phyloP scores from a whole-genome alignment of 83 land plant genomes.

The Picea mariana region DNA sequence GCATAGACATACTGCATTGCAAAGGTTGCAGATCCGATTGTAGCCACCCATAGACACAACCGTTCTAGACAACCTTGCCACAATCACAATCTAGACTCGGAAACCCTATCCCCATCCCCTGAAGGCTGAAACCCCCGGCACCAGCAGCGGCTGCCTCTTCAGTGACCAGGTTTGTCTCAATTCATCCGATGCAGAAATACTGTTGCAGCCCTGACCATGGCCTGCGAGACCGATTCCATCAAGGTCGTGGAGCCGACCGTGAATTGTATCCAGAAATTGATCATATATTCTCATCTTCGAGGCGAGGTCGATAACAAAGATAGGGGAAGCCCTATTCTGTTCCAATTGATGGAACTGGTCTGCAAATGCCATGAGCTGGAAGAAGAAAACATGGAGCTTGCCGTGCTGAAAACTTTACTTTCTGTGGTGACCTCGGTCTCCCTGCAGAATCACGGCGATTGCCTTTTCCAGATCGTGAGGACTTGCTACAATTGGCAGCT shows the following conservation, averaged over 20 bases:
- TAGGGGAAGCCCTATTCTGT: neutral
- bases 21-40: too few relatives aligned
- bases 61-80: slow-evolving; percentile 66
- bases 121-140: slow-evolving; percentile 27
- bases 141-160: neutral
- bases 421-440: slow-evolving; percentile 69
- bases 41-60: slow-evolving; percentile 32
- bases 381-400: too few relatives aligned
- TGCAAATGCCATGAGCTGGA: slow-evolving; percentile 36
- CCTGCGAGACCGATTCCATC: slow-evolving; percentile 61
- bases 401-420: slow-evolving; percentile 14
- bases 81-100: slow-evolving; percentile 17
- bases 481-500: slow-evolving; percentile 60
- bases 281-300: slow-evolving; percentile 54
- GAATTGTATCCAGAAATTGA: slow-evolving; percentile 63
- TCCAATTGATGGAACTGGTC: slow-evolving; percentile 39
- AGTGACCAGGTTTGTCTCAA: slow-evolving; percentile 21
- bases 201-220: slow-evolving; percentile 63
- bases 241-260: slow-evolving; percentile 84
- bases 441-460: slow-evolving; percentile 58
- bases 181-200: slow-evolving; percentile 47
- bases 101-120: too few relatives aligned
- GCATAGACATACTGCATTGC: too few relatives aligned
- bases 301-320: slow-evolving; percentile 43
- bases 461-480: slow-evolving; percentile 54